Base-by-base conservation (phyloP, 108 stramenopile genomes). In the Hondaea fermentalgiana region DNA sequence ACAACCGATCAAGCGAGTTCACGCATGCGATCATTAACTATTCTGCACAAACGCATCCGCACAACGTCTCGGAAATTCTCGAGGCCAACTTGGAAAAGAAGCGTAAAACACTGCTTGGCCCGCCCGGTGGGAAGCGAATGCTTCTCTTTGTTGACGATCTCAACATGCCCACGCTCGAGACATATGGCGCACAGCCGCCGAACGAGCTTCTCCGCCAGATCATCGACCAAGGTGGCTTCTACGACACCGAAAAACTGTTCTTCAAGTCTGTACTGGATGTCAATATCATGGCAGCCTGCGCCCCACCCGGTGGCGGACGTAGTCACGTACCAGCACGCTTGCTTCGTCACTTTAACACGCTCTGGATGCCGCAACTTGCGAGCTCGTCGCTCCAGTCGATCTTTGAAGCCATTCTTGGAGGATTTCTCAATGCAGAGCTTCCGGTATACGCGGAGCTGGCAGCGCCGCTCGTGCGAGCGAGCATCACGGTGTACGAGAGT, bases 151-250 rank as follows among this genome's bases (percentile, higher is more conserved):
- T 94, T 23, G 94, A 94, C 89, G 94, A 94, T 58, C 49, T 94
- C 60, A 94, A 94, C 88, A 94, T 94, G 94, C 94, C 94, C 5
- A 93, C 92, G 28, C 89, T 92, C 4, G 94, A 94, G 89, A 93
- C 90, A 10, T 94, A 94, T 72, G 94, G 93, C 14, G 93, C 94
- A 5, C 93, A 94, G 72, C 94, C 94, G 4, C 94, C 94, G 14
- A 94, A 93, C 35, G 94, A 94, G 87, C 91, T 94, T 44, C 59
- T 94, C 6, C 93, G 94, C 16, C 94, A 94, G 88, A 83, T 91
- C 44, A 88, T 94, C 28, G 94, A 94, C 87, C 91, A 91, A 17
- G 90, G 91, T 14, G 93, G 92, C 28, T 94, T 92, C 87, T 94
- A 94, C 88, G 93, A 94, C 87, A 91, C 91, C 5, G 59, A 90